Evolutionary conservation across 176 grass and related monocot species (phyloP), one percentile per base, ranked within the genome.

Genomic region (Paspalum notatum): DNA sequence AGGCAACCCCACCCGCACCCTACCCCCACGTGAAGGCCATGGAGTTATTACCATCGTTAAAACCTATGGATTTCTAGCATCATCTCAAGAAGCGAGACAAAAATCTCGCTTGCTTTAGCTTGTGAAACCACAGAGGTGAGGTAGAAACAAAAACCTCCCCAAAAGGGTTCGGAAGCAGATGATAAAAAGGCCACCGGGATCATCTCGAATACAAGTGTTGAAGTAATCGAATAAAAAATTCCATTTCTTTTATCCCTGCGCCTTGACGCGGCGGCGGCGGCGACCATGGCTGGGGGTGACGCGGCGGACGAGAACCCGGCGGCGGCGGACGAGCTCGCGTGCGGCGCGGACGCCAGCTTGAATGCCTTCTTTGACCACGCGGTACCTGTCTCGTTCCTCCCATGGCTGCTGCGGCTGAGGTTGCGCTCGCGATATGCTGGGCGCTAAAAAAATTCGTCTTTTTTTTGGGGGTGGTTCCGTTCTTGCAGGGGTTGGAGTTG

Each of bases 361-460:
- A 77, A 72, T 49, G 79, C 26, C 49, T 89, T 89, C 77, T 89
- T 89, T 85, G 87, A 89, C 87, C 78, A 85, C 32, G 38, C 83
- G 87, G 87, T 85, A 66, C 39, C 39, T 41, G 71, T 62, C 66
- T 63, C 71, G 62, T n/a, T n/a, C 24, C 39, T 76, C 44, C 52
- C 45, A 12, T 72, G 65, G 8, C 77, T 25, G 12, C 76, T 24
- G 1, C 16, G 63, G 61, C 53, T 17, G 51, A 16, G 80, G 68
- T 76, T 57, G 58, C 24, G 21, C 59, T 63, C 52, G 49, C 66
- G 54, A 72, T 54, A 48, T 24, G 32, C 32, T 32, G 12, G 56
- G 47, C 48, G 20, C 65, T 77, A 46, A 85, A 80, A 47, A 69
- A 66, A 50, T 85, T 63, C 66, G 14, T 48, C 37, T 2, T 71